Evolutionary conservation across 306 rosid genomes (phyloP).

Genomic region (Malus orientalis): DNA sequence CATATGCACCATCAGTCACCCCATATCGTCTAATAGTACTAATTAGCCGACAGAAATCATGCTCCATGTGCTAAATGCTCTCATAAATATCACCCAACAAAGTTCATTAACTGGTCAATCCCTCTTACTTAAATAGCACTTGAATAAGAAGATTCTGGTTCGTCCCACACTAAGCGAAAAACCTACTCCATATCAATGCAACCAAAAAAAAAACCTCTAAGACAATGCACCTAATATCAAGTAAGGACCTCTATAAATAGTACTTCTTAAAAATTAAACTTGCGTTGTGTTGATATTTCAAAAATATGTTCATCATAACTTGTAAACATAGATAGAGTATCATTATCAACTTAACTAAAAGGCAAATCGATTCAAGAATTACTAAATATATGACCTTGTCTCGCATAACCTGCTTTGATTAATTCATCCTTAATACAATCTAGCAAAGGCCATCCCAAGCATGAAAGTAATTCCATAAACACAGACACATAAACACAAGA

Average conservation of each 20-base stretch:
- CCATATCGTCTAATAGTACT: no score
- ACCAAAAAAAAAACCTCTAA: not conserved
- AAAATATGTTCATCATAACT: no score
- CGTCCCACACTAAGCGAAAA: not conserved
- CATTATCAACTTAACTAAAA: no score
- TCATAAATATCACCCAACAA: not conserved
- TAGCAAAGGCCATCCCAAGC: no score
- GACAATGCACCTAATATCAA: not conserved
- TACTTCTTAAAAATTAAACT: not conserved
- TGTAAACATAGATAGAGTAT: no score
- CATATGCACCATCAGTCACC: no score
- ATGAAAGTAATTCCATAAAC: no score
- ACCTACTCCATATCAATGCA: not conserved
- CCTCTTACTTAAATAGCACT: not conserved
- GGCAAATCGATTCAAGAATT: not conserved
- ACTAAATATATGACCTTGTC: not conserved
- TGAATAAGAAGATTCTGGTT: not conserved
- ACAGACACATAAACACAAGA: no score
- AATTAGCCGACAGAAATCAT: no score
- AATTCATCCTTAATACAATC: not conserved
- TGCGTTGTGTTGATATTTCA: not conserved
- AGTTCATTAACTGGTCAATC: not conserved
- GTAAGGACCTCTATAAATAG: not conserved
- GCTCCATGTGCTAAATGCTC: no score
- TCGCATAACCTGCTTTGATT: not conserved